Percentiles rank a stretch among this genome's conserved stretches.
These are phyloP conservation scores for Coemansia sp. DNA, from an alignment of 192 early-diverging fungal genomes.

Conservation along the genomic window DNA sequence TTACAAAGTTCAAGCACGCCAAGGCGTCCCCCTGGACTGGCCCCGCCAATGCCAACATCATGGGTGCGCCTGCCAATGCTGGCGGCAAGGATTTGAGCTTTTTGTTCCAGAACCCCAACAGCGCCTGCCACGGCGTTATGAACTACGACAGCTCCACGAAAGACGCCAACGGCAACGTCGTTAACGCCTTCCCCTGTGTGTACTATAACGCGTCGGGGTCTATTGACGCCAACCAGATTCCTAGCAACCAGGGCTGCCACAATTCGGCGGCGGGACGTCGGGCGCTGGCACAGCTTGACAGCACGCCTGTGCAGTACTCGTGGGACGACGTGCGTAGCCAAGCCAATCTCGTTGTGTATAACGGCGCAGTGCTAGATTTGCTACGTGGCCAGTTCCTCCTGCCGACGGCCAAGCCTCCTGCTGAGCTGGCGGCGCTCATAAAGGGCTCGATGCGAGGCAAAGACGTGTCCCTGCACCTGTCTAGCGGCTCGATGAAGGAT, in stretches of 20 bases:
- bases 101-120: slow-evolving; percentile 78
- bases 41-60: slow-evolving; percentile 56
- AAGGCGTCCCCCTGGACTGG: slow-evolving; percentile 51
- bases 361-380: slow-evolving; percentile 79
- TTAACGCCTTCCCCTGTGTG: slow-evolving; percentile 79
- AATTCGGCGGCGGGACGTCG: slow-evolving; percentile 54
- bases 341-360: slow-evolving; percentile 70
- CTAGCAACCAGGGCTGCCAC: slow-evolving; percentile 67
- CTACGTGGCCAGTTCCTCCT: slow-evolving; percentile 64
- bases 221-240: slow-evolving; percentile 54
- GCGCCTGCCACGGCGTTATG: slow-evolving; percentile 67
- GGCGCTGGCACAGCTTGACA: slow-evolving; percentile 49
- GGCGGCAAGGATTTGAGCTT: slow-evolving; percentile 76
- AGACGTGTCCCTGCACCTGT: slow-evolving; percentile 58
- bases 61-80: slow-evolving; percentile 61
- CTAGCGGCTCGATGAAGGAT: slow-evolving; percentile 58
- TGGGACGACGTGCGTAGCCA: slow-evolving; percentile 70
- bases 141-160: slow-evolving; percentile 15
- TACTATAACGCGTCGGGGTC: slow-evolving; percentile 57
- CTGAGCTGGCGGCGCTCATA: slow-evolving; percentile 38
- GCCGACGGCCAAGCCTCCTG: slow-evolving; percentile 52
- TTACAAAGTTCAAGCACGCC: slow-evolving; percentile 64
- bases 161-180: slow-evolving; percentile 47
- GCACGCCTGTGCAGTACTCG: slow-evolving; percentile 64
- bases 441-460: slow-evolving; percentile 55